Evolutionary conservation across 331 rosid genomes (phyloP).

Genomic region (Rosa hybrid): DNA sequence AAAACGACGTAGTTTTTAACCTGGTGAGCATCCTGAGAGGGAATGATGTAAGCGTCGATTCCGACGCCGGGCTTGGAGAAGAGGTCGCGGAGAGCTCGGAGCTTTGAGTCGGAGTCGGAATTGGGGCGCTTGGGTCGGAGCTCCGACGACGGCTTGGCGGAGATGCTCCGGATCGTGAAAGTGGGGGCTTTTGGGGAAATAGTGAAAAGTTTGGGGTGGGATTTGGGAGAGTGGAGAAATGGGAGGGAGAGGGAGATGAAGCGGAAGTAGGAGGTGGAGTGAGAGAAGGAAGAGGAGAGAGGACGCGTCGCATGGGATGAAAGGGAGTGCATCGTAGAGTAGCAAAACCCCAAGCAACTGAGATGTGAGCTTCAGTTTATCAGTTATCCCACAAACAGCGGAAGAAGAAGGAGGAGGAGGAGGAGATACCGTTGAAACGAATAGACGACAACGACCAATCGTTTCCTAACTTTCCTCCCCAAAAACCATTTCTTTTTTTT

Average conservation of each 20-base stretch:
- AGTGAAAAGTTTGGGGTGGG: slow-evolving; percentile 26
- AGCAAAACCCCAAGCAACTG: background rate
- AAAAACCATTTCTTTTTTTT: background rate
- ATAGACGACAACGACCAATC: background rate
- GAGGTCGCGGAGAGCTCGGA: slow-evolving; percentile 65
- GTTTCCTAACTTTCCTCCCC: background rate
- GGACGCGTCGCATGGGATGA: slow-evolving; percentile 39
- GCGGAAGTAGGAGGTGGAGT: slow-evolving; percentile 26
- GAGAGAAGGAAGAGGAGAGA: slow-evolving; percentile 28
- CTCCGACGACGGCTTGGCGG: slow-evolving; percentile 73
- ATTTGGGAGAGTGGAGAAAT: slow-evolving; percentile 34
- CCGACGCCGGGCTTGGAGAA: slow-evolving; percentile 61
- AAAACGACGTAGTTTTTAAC: slow-evolving; percentile 29
- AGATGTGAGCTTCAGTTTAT: background rate
- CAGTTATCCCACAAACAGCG: background rate
- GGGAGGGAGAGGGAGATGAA: slow-evolving; percentile 40
- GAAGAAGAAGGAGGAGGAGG: background rate
- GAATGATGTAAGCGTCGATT: slow-evolving; percentile 85
- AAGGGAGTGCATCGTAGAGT: slow-evolving; percentile 31
- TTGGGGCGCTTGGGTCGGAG: slow-evolving; percentile 32
- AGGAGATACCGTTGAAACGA: background rate
- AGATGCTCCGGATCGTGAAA: slow-evolving; percentile 44
- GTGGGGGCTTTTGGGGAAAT: slow-evolving; percentile 24
- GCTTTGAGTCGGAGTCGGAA: slow-evolving; percentile 56
- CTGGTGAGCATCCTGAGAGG: slow-evolving; percentile 98